Base-by-base conservation (phyloP, 2,329 filamentous ascomycete species). In the Ilyonectria destructans region DNA sequence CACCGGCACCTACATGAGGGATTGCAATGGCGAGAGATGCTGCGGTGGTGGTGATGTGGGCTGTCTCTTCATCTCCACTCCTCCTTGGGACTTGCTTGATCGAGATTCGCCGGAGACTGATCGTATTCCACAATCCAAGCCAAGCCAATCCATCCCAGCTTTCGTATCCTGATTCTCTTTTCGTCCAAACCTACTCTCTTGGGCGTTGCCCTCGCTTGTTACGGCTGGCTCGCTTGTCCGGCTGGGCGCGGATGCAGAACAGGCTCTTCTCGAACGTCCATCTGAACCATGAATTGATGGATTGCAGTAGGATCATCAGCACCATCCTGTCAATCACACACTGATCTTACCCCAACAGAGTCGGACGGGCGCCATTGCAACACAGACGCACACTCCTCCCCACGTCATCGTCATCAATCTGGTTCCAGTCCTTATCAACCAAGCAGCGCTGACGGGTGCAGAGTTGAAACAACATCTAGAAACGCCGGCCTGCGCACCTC, bases 391-490 rank as follows among this genome's bases (percentile, higher is more conserved):
- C 57, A 66, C 51, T 43, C 23, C n/a, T 26, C n/a, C 51, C 13
- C 51, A 43, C 58, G 63, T 33, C 58, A 58, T 61, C 57, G 49
- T 57, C 51, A 33, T 48, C 43, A 55, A 60, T 57, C 23, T 61
- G 15, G 45, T 33, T 40, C 49, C 63, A 56, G 35, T 46, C 54
- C 46, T 37, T 60, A 23, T 52, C 49, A 61, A 59, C 26, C 61
- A 51, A 52, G 49, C 29, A 35, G 48, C 51, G 40, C 58, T 31
- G 56, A 63, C 64, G 62, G 62, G 71, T 65, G 62, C 63, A 67
- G 61, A 69, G 46, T 69, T 69, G 67, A 75, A 76, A 74, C 65
- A 62, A 35, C 48, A 46, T 52, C 49, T 45, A 55, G 63, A 69
- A 70, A 69, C 63, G 40, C 58, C 54, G 58, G 62, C 46, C 23